phyloP scores from a whole-genome alignment of 495 filamentous ascomycete genomes.

The Talaromyces trachyspermus region DNA sequence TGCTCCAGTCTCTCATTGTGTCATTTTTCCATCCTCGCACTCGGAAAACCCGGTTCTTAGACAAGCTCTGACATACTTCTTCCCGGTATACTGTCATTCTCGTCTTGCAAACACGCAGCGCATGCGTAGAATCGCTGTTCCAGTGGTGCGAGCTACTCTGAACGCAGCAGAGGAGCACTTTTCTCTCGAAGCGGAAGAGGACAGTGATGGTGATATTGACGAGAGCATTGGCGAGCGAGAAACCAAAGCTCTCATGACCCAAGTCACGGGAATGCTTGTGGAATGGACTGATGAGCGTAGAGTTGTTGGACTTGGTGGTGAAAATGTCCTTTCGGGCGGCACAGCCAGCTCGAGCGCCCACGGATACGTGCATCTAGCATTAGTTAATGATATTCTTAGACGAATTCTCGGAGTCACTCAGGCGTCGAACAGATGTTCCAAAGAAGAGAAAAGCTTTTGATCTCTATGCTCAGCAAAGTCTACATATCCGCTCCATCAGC shows the following conservation, averaged over 20 bases:
- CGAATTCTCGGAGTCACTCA: constrained; percentile 26
- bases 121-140: constrained; percentile 64
- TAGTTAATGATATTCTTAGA: constrained; percentile 30
- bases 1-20: constrained; percentile 74
- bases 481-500: constrained; percentile 55
- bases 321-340: constrained; percentile 43
- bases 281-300: constrained; percentile 97
- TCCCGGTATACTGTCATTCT: constrained; percentile 90
- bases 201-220: constrained; percentile 48
- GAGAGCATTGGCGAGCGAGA: constrained; percentile 70
- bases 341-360: constrained; percentile 43
- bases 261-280: constrained; percentile 71
- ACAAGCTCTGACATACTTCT: constrained; percentile 88
- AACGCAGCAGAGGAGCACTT: constrained; percentile 42
- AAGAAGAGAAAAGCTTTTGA: constrained; percentile 81
- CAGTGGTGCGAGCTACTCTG: constrained; percentile 57
- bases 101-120: constrained; percentile 68
- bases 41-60: constrained; percentile 76
- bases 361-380: constrained; percentile 45
- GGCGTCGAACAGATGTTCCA: constrained; percentile 38
- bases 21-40: constrained; percentile 90
- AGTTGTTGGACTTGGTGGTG: constrained; percentile 61
- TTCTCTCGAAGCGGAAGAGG: constrained; percentile 47
- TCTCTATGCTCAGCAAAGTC: constrained; percentile 73
- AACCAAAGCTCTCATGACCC: constrained; percentile 67